Evolutionary conservation across 768 basidiomycete species (phyloP).

Genomic region (Boletus rubropictus): DNA sequence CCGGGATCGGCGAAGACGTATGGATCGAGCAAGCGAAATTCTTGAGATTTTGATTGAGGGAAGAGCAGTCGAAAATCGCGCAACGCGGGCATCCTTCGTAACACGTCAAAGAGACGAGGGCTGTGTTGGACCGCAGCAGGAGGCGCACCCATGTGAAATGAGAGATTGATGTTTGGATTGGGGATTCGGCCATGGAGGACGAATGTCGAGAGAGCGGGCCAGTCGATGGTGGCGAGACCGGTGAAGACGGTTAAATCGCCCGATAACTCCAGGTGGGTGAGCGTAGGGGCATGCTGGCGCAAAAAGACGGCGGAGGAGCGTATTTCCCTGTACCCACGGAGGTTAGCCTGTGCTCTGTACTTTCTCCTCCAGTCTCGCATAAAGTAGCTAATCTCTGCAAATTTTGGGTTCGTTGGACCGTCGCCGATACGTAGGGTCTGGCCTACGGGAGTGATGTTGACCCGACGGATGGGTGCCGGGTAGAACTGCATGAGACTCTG

Average conservation of each 20-base stretch:
- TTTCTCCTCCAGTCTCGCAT: conserved; percentile 35
- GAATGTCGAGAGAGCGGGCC: conserved; percentile 28
- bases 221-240: conserved; percentile 27
- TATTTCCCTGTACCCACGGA: conserved; percentile 27
- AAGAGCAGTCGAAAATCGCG: conserved; percentile 31
- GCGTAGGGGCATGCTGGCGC: conserved; percentile 25
- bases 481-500: conserved; percentile 31
- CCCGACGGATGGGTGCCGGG: conserved; percentile 20
- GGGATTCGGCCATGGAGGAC: conserved; percentile 29
- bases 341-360: conserved; percentile 28
- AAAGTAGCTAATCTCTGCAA: conserved; percentile 30
- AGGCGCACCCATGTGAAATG: conserved; percentile 12
- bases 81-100: conserved; percentile 28
- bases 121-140: not conserved
- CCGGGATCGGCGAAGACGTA: conserved; percentile 16
- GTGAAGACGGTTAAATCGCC: conserved; percentile 27
- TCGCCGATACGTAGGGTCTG: conserved; percentile 32
- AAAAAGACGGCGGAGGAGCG: conserved; percentile 28
- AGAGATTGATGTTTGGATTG: conserved; percentile 6
- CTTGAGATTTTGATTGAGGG: conserved; percentile 24
- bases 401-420: conserved; percentile 29
- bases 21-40: conserved; percentile 26
- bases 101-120: conserved; percentile 24
- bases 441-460: conserved; percentile 31
- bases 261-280: conserved; percentile 30